Conservation (phyloP, 805 yeast species). For the Barnettozyma wickerhamii region DNA sequence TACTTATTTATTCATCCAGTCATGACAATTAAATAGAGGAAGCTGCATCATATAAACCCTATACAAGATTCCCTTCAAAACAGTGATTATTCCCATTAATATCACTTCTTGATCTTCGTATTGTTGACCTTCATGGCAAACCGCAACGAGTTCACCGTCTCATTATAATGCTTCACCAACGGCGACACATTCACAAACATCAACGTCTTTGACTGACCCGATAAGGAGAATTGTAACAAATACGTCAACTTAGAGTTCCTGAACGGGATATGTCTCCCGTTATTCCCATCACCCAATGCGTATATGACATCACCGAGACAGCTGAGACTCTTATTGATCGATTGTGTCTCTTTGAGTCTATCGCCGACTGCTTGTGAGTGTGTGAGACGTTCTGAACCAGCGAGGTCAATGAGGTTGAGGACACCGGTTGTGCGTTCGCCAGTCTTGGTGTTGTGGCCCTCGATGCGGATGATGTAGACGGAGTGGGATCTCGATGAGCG, state of each 20-base stretch:
- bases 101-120: slow-evolving; percentile 35
- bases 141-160: slow-evolving; percentile 78
- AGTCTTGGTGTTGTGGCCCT: slow-evolving; percentile 48
- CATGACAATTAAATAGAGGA: too few species aligned
- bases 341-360: slow-evolving; percentile 78
- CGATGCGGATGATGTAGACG: slow-evolving; percentile 60
- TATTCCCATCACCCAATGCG: slow-evolving; percentile 49
- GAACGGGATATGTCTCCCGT: slow-evolving; percentile 71
- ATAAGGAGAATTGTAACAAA: slow-evolving; percentile 74
- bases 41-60: too few species aligned
- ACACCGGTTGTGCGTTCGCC: slow-evolving; percentile 51
- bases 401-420: slow-evolving; percentile 81
- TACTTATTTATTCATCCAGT: slow-evolving; percentile 7
- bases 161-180: slow-evolving; percentile 53
- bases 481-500: slow-evolving; percentile 91
- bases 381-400: slow-evolving; percentile 86
- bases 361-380: slow-evolving; percentile 77
- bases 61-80: too few species aligned
- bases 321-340: slow-evolving; percentile 84
- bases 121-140: slow-evolving; percentile 82
- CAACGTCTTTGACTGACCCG: slow-evolving; percentile 82
- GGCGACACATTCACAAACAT: slow-evolving; percentile 93
- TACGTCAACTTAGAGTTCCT: slow-evolving; percentile 92
- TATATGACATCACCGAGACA: slow-evolving; percentile 86
- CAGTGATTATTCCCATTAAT: too few species aligned